Evolutionary conservation across 2,329 filamentous ascomycete species (phyloP).

Genomic region (Colletotrichum neosansevieriae): DNA sequence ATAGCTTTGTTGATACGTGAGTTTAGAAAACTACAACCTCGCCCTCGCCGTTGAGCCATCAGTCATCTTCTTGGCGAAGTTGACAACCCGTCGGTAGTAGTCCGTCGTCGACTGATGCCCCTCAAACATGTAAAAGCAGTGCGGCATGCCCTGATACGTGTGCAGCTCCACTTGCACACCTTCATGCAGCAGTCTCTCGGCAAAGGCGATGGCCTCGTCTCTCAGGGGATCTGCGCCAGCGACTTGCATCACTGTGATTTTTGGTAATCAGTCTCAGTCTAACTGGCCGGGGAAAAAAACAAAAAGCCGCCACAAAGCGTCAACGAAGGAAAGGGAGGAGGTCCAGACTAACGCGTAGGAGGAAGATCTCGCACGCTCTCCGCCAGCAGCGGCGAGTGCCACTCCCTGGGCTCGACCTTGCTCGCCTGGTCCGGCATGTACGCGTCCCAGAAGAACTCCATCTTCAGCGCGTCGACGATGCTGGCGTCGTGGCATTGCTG

Average conservation of each 20-base stretch:
- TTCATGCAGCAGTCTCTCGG: slow-evolving; percentile 49
- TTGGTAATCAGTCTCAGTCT: too few relatives aligned
- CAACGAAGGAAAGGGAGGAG: not conserved
- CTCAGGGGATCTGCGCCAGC: slow-evolving; percentile 52
- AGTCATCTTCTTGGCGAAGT: slow-evolving; percentile 38
- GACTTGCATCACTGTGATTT: slow-evolving; percentile 48
- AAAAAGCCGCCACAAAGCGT: too few relatives aligned
- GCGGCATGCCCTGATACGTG: slow-evolving; percentile 51
- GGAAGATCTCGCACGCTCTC: slow-evolving; percentile 48
- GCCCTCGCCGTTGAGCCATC: not conserved
- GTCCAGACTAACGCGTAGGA: slow-evolving; percentile 47
- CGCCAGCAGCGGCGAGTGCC: slow-evolving; percentile 50
- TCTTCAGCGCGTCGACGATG: slow-evolving; percentile 45
- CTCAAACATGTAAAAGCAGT: slow-evolving; percentile 47
- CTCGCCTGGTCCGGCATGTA: slow-evolving; percentile 48
- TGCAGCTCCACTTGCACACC: slow-evolving; percentile 50
- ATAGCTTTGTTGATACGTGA: not conserved
- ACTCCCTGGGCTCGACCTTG: slow-evolving; percentile 41
- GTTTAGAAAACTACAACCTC: not conserved
- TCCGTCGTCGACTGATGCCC: slow-evolving; percentile 38
- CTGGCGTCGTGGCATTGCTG: slow-evolving; percentile 49
- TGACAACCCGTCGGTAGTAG: slow-evolving; percentile 42
- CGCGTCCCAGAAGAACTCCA: slow-evolving; percentile 52
- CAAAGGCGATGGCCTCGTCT: slow-evolving; percentile 54
- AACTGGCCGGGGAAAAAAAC: too few relatives aligned